Evolutionary conservation across 306 rosid species (phyloP), one percentile per base, ranked within the genome.

Genomic region (Cicer judaicum): DNA sequence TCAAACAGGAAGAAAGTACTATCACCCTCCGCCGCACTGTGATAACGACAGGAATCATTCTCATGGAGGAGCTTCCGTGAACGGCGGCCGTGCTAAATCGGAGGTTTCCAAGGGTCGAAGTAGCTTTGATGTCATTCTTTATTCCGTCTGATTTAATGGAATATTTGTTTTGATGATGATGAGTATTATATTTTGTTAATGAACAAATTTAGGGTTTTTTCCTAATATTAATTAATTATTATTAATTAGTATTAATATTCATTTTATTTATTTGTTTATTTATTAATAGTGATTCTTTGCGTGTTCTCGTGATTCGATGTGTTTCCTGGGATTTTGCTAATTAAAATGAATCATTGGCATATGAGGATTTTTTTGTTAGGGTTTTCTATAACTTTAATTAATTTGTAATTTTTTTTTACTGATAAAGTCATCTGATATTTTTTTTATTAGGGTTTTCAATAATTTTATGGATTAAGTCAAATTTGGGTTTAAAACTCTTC

Each of bases 1-100:
- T 1, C 90, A 87, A 6, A 90, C 95, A 1, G 87, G 88, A 8
- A 84, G 95, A 24, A 88, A 80, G 85, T 90, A 78, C 79, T 90
- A 90, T 77, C 95, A 87, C 40, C 95, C 95, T 39, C 92, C 90
- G n/a, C 77, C 70, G 0, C 10, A 38, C 52, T 64, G 79, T 54
- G 82, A 83, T 18, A 41, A 67, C 44, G 43, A 74, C 12, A 79
- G 75, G 56, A 10, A 72, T 75, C 82, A 80, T 0, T 10, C 36
- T 9, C 67, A 56, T 13, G 81, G 13, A 53, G 81, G 79, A 9
- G 46, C 44, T 36, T 0, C 76, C 21, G 16, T 11, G 5, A 46
- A n/a, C 10, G 46, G 73, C 6, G 68, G 59, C 34, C 81, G 80
- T 54, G 43, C n/a, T 66, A 82, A 86, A 34, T 69, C 75, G 2